These are phyloP conservation scores for Candida ascalaphidarum DNA, from an alignment of 805 yeast species.

Conservation along the genomic window DNA sequence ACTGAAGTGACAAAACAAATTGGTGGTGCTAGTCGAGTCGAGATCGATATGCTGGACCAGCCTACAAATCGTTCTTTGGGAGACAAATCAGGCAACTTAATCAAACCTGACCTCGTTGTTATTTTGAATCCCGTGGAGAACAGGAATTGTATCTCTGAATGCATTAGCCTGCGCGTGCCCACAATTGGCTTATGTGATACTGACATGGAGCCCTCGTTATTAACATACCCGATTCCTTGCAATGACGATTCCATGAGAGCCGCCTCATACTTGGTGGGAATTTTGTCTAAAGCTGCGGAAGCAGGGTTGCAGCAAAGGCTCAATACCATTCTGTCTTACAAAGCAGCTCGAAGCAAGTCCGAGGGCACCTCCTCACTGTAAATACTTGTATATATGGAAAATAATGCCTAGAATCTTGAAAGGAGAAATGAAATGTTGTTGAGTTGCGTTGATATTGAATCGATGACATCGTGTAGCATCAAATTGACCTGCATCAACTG, in stretches of 20 bases:
- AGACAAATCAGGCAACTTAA: conserved; percentile 34
- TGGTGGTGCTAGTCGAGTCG: conserved; percentile 28
- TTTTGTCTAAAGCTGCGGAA: conserved; percentile 78
- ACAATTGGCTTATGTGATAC: conserved; percentile 93
- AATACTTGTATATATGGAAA: conserved; percentile 1
- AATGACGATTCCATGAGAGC: conserved; percentile 88
- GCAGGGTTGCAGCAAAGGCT: conserved; percentile 60
- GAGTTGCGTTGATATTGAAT: neutral
- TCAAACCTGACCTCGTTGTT: conserved; percentile 86
- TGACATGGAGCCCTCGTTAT: conserved; percentile 80
- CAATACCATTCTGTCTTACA: conserved; percentile 11
- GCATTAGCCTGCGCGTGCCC: conserved; percentile 75
- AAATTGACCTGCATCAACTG: neutral
- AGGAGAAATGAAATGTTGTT: neutral
- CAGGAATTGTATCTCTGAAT: conserved; percentile 72
- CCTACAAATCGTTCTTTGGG: conserved; percentile 54
- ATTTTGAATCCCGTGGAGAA: conserved; percentile 84
- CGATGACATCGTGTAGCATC: neutral
- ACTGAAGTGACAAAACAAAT: conserved; percentile 56
- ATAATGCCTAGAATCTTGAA: neutral
- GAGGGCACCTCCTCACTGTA: too few species aligned
- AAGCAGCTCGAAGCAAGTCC: conserved; percentile 1
- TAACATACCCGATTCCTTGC: conserved; percentile 93
- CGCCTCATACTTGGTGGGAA: conserved; percentile 71
- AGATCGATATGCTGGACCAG: conserved; percentile 66